Percentiles rank a stretch among this genome's conserved stretches.
These are phyloP conservation scores for Xerocomus potaroensis DNA, from an alignment of 768 basidiomycete species.

Conservation along the genomic window DNA sequence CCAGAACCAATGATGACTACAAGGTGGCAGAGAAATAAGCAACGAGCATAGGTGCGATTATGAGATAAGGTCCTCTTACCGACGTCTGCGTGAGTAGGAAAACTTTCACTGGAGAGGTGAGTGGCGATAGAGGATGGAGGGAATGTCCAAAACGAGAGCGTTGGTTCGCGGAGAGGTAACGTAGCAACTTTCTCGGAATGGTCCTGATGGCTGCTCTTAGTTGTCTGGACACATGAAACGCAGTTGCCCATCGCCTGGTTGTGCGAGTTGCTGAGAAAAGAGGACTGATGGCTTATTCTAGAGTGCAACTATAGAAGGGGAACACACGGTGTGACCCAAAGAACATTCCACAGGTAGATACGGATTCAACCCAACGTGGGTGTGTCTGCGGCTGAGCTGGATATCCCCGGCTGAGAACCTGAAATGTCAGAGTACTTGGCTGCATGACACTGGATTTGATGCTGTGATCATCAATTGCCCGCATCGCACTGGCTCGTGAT, in stretches of 20 bases:
- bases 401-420: neutral
- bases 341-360: conserved; percentile 17
- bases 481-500: conserved; percentile 14
- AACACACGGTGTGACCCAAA: neutral
- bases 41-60: neutral
- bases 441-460: neutral
- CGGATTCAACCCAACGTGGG: conserved; percentile 13
- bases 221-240: conserved; percentile 11
- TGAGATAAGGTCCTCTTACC: conserved; percentile 21
- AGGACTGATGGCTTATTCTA: neutral
- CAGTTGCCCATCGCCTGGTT: conserved; percentile 24
- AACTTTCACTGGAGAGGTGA: conserved; percentile 15
- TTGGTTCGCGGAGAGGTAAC: conserved; percentile 52
- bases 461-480: conserved; percentile 7
- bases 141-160: conserved; percentile 59
- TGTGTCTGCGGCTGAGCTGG: neutral
- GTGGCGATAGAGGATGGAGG: conserved; percentile 47
- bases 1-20: conserved; percentile 52
- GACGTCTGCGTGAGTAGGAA: conserved; percentile 55
- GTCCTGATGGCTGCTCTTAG: neutral
- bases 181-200: conserved; percentile 24
- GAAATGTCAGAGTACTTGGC: neutral
- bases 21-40: neutral
- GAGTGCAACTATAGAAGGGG: conserved; percentile 1
- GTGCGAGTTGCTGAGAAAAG: conserved; percentile 4